Base-by-base conservation (phyloP, 2,329 filamentous ascomycete species). In the Plenodomus tracheiphilus region DNA sequence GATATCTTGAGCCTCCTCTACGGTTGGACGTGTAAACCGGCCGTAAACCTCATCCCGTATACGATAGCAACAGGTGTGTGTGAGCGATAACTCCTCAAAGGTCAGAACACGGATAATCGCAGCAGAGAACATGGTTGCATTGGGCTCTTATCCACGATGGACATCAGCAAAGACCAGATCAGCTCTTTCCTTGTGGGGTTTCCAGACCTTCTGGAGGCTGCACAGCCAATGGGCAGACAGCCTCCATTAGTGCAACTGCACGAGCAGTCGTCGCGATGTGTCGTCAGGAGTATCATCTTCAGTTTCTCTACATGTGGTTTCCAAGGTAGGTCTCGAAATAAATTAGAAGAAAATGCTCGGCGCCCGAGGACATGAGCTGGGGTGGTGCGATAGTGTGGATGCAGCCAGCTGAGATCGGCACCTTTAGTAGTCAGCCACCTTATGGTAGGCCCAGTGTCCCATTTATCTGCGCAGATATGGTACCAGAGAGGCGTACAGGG, bases 1-100 rank as follows among this genome's bases (percentile, higher is more conserved):
- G 9, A 40, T 40, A 4, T 40, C 39, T n/a, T 19, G 18, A 13
- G 10, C 9, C 17, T 44, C 41, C 21, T 44, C 41, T 16, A 25
- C 17, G 30, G 17, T 37, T 11, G 34, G 30, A 7, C 41, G 19
- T 6, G 5, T 17, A 10, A 34, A 17, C 7, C 34, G 6, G 34
- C 16, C 17, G 7, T 16, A 21, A 17, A 19, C 6, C 28, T 42
- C 40, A 3, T 42, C 25, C 13, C 13, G 8, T n/a, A 42, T 34
- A 4, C 40, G 21, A 21, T 32, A 42, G 28, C 40, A 42, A n/a
- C 40, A 42, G 16, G 40, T 42, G 34, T 42, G 40, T 17, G 40
- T 42, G 17, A 42, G 21, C 13, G 18, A 18, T 7, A 42, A 17
- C 28, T 18, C 22, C 11, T 42, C 40, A 17, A 42, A 42, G 7